Evolutionary conservation across 345 rosid species (phyloP), one percentile per base, ranked within the genome.

Genomic region (Clarkia xantiana): DNA sequence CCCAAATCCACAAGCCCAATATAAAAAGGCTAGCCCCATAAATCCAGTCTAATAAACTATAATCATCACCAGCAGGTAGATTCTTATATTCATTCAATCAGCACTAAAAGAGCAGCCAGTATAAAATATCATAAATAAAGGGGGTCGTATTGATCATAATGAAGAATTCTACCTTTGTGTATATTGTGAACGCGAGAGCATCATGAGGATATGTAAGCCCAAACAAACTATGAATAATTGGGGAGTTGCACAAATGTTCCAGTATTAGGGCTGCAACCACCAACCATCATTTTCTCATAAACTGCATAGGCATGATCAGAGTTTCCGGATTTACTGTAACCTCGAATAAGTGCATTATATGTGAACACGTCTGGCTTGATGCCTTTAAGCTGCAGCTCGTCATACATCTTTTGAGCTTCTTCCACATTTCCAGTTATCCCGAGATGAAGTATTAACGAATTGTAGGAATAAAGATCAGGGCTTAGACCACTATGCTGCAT

Each of bases 181-280:
- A 29, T 29, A 29, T 29, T 29, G 8, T 29, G 36, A 29, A 29
- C 9, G 7, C 36, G 8, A 3, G 8, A 29, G 36, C 36, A 29
- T 29, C 9, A 4, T 29, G 36, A 29, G 36, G 36, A 29, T 7
- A 29, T 5, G 36, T 10, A 29, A 29, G 36, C 6, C 36, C 22
- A 9, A 15, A 12, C 17, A 16, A n/a, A 42, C 5, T 18, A 8
- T 38, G 40, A 49, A 51, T 64, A 59, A 58, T 82, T 89, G 10
- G 95, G 95, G 45, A 90, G 95, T 65, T 85, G 94, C n/a, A 76
- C 87, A 46, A 82, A 72, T 43, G 97, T 90, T 54, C 88, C 86
- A 10, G 40, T 63, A 61, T 90, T 90, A 19, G 94, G 95, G 50
- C 66, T 74, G 70, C 88, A 85, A 20, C 97, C 97, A 14, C 79